Percentiles rank a stretch among this genome's conserved stretches.
phyloP scores from a whole-genome alignment of 805 yeast genomes.

The Trichomonascus vanleenenianus region DNA sequence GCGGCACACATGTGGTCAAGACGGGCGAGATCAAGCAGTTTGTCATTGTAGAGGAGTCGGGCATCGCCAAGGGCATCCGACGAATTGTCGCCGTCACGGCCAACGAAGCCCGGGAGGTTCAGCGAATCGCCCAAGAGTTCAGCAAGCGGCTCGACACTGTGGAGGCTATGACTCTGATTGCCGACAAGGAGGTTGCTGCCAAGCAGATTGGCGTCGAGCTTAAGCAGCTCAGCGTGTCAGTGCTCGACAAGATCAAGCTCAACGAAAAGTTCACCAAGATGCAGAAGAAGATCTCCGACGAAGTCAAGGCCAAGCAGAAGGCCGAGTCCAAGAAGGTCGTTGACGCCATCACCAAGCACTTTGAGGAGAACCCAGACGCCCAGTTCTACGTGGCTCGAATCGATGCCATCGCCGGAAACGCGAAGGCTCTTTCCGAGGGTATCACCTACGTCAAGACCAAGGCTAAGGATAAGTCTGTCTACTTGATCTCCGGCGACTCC shows the following conservation, averaged over 20 bases:
- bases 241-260: conserved; percentile 67
- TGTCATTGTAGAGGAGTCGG: conserved; percentile 86
- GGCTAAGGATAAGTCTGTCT: conserved; percentile 65
- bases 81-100: conserved; percentile 98
- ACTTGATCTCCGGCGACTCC: conserved; percentile 64
- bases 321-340: conserved; percentile 75
- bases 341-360: conserved; percentile 67
- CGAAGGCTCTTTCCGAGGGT: conserved; percentile 93
- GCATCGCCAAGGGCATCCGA: conserved; percentile 98
- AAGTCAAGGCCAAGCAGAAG: conserved; percentile 79
- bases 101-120: conserved; percentile 81
- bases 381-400: conserved; percentile 59
- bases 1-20: conserved; percentile 94
- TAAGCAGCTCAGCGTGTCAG: conserved; percentile 76
- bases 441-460: conserved; percentile 74
- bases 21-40: conserved; percentile 91
- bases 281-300: conserved; percentile 84
- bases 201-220: conserved; percentile 80
- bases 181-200: conserved; percentile 69
- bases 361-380: conserved; percentile 46
- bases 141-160: conserved; percentile 51
- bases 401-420: conserved; percentile 60
- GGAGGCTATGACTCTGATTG: conserved; percentile 59
- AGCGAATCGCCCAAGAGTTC: conserved; percentile 71
- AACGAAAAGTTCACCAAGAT: conserved; percentile 66